phyloP scores from a whole-genome alignment of 1,284 basidiomycete species.

The Mixia osmundae region DNA sequence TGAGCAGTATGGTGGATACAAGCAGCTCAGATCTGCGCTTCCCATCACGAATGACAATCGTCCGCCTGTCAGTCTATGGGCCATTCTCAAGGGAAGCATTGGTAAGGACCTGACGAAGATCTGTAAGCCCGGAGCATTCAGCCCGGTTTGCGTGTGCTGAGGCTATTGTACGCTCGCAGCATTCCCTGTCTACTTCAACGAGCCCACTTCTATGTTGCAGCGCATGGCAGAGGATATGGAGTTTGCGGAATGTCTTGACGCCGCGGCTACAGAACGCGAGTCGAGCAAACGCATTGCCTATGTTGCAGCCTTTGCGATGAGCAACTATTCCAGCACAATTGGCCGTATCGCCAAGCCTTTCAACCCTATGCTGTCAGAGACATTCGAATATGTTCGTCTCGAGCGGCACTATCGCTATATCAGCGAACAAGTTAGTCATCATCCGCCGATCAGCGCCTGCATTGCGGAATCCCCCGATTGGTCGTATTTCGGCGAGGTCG shows the following conservation, averaged over 20 bases:
- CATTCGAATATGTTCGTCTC: slow-evolving; percentile 75
- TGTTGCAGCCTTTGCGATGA: slow-evolving; percentile 93
- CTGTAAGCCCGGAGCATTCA: slow-evolving; percentile 12
- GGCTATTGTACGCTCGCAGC: slow-evolving; percentile 22
- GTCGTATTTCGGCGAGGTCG: slow-evolving; percentile 38
- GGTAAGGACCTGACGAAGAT: slow-evolving; percentile 95
- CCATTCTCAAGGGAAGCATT: slow-evolving; percentile 82
- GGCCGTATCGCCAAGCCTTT: slow-evolving; percentile 88
- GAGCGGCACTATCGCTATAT: slow-evolving; percentile 71
- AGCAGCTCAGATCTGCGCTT: slow-evolving; percentile 37
- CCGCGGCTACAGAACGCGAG: slow-evolving; percentile 51
- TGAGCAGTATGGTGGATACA: slow-evolving; percentile 45
- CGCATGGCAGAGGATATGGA: slow-evolving; percentile 36
- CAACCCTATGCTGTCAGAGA: slow-evolving; percentile 81
- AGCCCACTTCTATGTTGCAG: slow-evolving; percentile 69
- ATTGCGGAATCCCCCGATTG: slow-evolving; percentile 73
- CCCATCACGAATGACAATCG: slow-evolving; percentile 53
- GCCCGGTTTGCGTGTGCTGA: not conserved
- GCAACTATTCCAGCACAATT: slow-evolving; percentile 80
- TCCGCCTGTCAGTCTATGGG: slow-evolving; percentile 81
- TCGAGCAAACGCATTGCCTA: slow-evolving; percentile 67
- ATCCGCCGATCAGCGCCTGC: slow-evolving; percentile 70
- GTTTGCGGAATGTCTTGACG: slow-evolving; percentile 75
- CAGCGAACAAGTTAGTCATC: slow-evolving; percentile 10
- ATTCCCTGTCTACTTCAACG: slow-evolving; percentile 95